phyloP scores from a whole-genome alignment of 116 monocot species.

The Iris pallida region DNA sequence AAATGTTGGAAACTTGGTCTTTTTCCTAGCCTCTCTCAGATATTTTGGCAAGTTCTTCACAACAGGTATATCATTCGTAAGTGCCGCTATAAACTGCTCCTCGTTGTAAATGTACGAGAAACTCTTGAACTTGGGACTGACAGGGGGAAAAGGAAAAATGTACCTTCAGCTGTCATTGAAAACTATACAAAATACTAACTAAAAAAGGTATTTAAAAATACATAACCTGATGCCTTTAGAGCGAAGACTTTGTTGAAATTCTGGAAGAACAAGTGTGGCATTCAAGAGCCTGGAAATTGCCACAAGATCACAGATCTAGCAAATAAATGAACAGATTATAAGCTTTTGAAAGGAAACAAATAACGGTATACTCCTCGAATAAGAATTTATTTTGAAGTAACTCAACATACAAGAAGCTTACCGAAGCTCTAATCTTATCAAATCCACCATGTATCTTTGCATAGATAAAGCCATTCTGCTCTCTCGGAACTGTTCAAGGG shows the following conservation, averaged over 20 bases:
- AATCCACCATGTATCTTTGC: constrained; percentile 93
- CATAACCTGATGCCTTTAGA: constrained; percentile 91
- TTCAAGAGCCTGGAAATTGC: constrained; percentile 75
- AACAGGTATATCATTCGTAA: constrained; percentile 38
- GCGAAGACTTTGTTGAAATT: constrained; percentile 71
- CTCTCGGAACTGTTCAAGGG: constrained; percentile 48
- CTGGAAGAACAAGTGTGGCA: constrained; percentile 92
- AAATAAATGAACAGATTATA: constrained; percentile 20
- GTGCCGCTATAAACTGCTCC: constrained; percentile 46
- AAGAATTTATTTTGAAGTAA: neutral
- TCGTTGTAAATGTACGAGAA: constrained; percentile 53
- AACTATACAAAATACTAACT: neutral
- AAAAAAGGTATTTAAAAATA: neutral
- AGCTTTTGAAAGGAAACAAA: constrained; percentile 7
- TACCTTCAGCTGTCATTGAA: neutral
- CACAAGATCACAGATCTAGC: constrained; percentile 95
- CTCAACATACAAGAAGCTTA: constrained; percentile 24
- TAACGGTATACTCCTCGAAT: neutral
- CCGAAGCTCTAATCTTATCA: constrained; percentile 85
- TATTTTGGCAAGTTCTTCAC: constrained; percentile 39
- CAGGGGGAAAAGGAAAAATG: constrained; percentile 1
- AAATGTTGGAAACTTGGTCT: constrained; percentile 41
- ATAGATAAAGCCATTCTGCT: constrained; percentile 79
- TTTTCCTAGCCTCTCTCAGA: constrained; percentile 39
- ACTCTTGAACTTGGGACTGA: constrained; percentile 48